phyloP scores from a whole-genome alignment of 208 protist genomes.

The Acanthamoeba sp. region DNA sequence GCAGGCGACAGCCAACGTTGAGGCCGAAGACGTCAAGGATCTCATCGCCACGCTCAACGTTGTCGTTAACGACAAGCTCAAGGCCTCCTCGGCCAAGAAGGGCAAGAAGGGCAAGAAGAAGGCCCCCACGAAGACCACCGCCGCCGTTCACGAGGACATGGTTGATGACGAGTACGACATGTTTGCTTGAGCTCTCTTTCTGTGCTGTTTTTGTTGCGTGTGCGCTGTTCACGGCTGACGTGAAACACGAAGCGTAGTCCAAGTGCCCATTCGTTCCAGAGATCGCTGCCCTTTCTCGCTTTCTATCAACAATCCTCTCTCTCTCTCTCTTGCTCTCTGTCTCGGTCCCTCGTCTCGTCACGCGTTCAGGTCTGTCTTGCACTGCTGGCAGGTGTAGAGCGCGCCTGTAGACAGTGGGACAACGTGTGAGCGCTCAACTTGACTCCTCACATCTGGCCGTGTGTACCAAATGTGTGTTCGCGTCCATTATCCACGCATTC shows the following conservation, averaged over 20 bases:
- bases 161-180: conserved; percentile 71
- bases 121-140: conserved; percentile 21
- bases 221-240: background rate
- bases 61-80: conserved; percentile 66
- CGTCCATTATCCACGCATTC: background rate
- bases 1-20: background rate
- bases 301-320: background rate
- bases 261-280: background rate
- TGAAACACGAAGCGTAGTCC: conserved; percentile 36
- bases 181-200: conserved; percentile 14
- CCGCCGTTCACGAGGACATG: conserved; percentile 49
- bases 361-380: background rate
- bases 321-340: too few relatives aligned
- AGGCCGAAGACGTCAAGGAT: conserved; percentile 51
- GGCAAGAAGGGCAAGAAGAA: conserved; percentile 68
- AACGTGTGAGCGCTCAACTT: background rate
- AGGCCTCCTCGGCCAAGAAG: conserved; percentile 61
- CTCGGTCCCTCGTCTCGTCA: background rate
- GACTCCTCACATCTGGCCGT: background rate
- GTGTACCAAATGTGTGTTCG: background rate
- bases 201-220: background rate
- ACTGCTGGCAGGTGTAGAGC: conserved; percentile 8
- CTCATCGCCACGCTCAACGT: conserved; percentile 52
- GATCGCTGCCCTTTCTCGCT: background rate
- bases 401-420: background rate